These are phyloP conservation scores for Phytomonas sp. DNA, from an alignment of 208 protist genomes.

Conservation along the genomic window DNA sequence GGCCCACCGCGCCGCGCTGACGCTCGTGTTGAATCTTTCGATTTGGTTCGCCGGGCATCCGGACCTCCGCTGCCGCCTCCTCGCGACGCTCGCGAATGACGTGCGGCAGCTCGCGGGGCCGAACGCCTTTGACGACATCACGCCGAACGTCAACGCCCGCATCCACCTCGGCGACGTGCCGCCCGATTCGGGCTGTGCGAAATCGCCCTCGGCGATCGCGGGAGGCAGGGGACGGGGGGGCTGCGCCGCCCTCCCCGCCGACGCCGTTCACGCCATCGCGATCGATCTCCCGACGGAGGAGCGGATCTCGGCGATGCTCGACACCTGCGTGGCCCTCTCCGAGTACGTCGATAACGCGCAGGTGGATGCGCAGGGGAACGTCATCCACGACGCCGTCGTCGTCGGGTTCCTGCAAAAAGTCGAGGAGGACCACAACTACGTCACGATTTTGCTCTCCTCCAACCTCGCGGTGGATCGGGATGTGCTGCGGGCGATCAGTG, in stretches of 20 bases:
- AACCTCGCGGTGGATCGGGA: constrained; percentile 52
- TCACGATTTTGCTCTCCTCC: constrained; percentile 53
- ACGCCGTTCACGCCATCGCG: constrained; percentile 50
- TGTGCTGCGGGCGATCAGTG: constrained; percentile 31
- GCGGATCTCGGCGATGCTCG: constrained; percentile 60
- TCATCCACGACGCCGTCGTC: constrained; percentile 53
- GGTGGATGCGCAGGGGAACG: constrained; percentile 20
- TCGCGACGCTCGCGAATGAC: constrained; percentile 59
- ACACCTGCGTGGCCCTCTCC: constrained; percentile 61
- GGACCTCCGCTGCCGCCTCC: constrained; percentile 38
- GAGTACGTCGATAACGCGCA: constrained; percentile 70
- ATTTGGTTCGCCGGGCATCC: constrained; percentile 79
- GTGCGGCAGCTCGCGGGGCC: constrained; percentile 48
- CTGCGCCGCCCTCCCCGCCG: not conserved
- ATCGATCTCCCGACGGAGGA: constrained; percentile 55
- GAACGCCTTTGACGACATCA: constrained; percentile 62
- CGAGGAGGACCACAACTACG: constrained; percentile 37
- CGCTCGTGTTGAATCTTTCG: constrained; percentile 74
- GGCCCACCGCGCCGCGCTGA: constrained; percentile 47
- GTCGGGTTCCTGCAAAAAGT: constrained; percentile 42
- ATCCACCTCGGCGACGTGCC: constrained; percentile 6
- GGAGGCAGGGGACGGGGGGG: not conserved
- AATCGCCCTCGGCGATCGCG: not conserved
- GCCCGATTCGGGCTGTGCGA: not conserved
- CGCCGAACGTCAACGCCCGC: constrained; percentile 25